Conservation (phyloP, 805 yeast species). For the Starmerella riodocensis region DNA sequence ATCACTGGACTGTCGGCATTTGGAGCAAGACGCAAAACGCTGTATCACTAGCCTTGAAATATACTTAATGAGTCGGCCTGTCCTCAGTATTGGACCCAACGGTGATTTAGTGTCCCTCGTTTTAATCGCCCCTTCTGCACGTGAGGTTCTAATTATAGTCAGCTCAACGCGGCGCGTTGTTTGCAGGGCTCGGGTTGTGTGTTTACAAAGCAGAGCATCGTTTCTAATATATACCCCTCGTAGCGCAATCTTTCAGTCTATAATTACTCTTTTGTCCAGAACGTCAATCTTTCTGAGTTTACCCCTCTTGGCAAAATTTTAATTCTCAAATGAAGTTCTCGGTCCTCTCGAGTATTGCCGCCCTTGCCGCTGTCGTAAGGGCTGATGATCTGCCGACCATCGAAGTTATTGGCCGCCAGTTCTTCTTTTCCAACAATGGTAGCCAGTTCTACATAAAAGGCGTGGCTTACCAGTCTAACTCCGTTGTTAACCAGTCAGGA, state of each 20-base stretch:
- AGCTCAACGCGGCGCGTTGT: too few species aligned
- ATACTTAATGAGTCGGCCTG: too few species aligned
- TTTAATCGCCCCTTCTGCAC: too few species aligned
- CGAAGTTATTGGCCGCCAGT: conserved; percentile 58
- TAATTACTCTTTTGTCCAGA: not conserved
- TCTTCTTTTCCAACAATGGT: conserved; percentile 58
- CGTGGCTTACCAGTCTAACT: conserved; percentile 68
- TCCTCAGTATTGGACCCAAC: too few species aligned
- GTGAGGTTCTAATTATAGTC: too few species aligned
- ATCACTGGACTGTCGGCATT: too few species aligned
- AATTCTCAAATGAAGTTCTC: conserved; percentile 22
- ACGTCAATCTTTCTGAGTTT: not conserved
- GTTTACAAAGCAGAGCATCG: too few species aligned
- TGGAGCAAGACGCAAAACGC: too few species aligned
- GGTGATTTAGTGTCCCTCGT: too few species aligned
- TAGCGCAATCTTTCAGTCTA: not conserved
- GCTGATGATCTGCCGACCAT: conserved; percentile 36
- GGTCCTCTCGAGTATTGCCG: conserved; percentile 15
- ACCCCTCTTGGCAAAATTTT: not conserved
- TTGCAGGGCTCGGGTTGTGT: too few species aligned
- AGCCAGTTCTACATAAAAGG: conserved; percentile 81
- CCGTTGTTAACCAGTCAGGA: conserved; percentile 31
- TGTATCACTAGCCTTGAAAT: too few species aligned
- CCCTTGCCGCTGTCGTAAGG: conserved; percentile 19
- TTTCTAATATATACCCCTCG: too few species aligned